phyloP scores from a whole-genome alignment of 768 basidiomycete genomes.

The Tylopilus intermedius region DNA sequence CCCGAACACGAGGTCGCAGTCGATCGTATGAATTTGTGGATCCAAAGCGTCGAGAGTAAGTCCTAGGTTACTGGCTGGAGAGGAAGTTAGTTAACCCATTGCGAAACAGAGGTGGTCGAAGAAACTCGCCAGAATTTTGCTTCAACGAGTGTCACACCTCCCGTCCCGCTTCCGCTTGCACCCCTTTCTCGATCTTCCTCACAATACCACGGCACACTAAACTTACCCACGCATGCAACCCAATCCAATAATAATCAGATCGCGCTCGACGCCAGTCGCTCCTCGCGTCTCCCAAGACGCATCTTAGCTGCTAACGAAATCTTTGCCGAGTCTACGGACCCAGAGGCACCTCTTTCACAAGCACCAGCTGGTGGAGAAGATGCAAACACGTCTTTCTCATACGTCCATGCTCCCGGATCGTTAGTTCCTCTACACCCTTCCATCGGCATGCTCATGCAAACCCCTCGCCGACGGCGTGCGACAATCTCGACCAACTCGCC shows the following conservation, averaged over 20 bases:
- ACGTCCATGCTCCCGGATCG: conserved; percentile 16
- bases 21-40: conserved; percentile 79
- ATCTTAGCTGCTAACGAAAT: conserved; percentile 63
- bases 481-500: conserved; percentile 68
- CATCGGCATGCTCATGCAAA: conserved; percentile 24
- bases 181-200: conserved; percentile 51
- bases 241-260: conserved; percentile 5
- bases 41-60: conserved; percentile 79
- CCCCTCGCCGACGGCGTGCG: conserved; percentile 45
- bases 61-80: conserved; percentile 11
- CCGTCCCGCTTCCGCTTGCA: conserved; percentile 61
- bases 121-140: conserved; percentile 76
- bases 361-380: conserved; percentile 10
- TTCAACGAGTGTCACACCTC: conserved; percentile 40
- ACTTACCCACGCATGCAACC: conserved; percentile 25
- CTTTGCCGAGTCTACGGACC: conserved; percentile 39
- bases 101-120: conserved; percentile 64
- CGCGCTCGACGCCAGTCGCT: conserved; percentile 10
- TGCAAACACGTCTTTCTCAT: conserved; percentile 22
- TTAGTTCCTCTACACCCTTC: conserved; percentile 19
- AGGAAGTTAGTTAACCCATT: not conserved
- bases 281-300: conserved; percentile 55
- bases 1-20: conserved; percentile 27
- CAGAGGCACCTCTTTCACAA: conserved; percentile 21
- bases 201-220: conserved; percentile 29